Base-by-base conservation (phyloP, 2,329 filamentous ascomycete species). In the Samsoniella hepiali region DNA sequence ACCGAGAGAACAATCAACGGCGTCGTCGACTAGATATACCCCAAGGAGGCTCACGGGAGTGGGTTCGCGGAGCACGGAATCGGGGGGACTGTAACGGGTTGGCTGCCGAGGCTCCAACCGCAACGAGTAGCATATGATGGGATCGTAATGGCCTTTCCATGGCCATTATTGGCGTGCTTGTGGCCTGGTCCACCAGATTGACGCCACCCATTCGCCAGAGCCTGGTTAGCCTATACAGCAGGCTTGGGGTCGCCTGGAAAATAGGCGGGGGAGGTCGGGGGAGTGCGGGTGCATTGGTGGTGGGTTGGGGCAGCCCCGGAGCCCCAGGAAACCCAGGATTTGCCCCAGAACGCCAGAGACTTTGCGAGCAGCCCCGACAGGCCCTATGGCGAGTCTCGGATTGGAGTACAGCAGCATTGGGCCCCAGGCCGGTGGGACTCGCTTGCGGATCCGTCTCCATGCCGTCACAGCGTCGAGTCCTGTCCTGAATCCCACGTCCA, bases 111-210 rank as follows among this genome's bases (percentile, higher is more conserved):
- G 60, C 60, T 49, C 60, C 60, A 31, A 29, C 15, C 22, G 17
- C 53, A 62, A 32, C 60, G 53, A 62, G 60, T 56, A 44, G 60
- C 60, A 62, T 62, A 62, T 62, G 60, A 62, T 62, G 60, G 50
- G 60, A 62, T 62, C 51, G 60, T 50, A 62, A 62, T 56, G 22
- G 51, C 27, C 42, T 55, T 10, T 31, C 40, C 44, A 22, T 27
- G 32, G 34, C 10, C 22, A 49, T 62, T 49, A 57, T 62, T 62
- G 51, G 60, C 17, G 22, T 56, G 51, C 22, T 38, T 44, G 31
- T 17, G 31, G 27, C 17, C 22, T 36, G 60, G 51, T 62, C 60
- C 60, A 62, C 60, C 47, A 34, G 44, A 49, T 56, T 50, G 34
- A 50, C 60, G 60, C 60, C 51, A 62, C 60, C n/a, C 13, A 15